Base-by-base conservation (phyloP, 2,329 filamentous ascomycete species). In the Fusarium domesticum region DNA sequence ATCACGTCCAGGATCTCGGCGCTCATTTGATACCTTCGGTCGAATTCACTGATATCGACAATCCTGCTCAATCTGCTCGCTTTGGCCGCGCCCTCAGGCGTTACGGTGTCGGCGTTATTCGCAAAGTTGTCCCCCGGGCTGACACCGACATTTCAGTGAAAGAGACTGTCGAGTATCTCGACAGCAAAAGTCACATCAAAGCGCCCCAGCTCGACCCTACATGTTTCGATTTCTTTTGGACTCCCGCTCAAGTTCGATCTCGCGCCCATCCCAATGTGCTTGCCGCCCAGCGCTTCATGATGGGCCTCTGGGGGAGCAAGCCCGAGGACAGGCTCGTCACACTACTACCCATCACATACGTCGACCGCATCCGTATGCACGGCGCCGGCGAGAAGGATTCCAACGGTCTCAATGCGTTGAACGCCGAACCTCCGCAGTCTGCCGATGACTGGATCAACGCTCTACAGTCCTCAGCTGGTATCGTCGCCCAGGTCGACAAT, bases 161-260 rank as follows among this genome's bases (percentile, higher is more conserved):
- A 36, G 74, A 81, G 56, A 77, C 81, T 10, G 72, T 77, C 51
- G 70, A 75, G 33, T 87, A 87, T 59, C 57, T 66, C 34, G 58
- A 64, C 16, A 53, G 50, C 42, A 60, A 59, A 37, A 56, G 55
- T 18, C 53, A 59, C 37, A 53, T 63, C 36, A 64, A 61, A 28
- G 49, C 59, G 5, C 51, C 59, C 10, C 53, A 56, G 18, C 62
- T 65, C 54, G 80, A 83, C 32, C 84, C 84, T 5, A 80, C 83
- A 2, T 86, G 85, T 39, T 87, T 83, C 65, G 84, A 87, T 64
- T 77, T 87, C 57, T 87, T 86, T 68, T 87, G 84, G 84, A 84
- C 83, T 5, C 83, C 83, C 0, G 78, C 83, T 1, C 84, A 88
- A 65, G 76, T 84, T 42, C 76, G 78, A 55, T 81, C 83, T n/a